Evolutionary conservation across 148 eudicot species (phyloP).

Genomic region (Oxyria digyna): DNA sequence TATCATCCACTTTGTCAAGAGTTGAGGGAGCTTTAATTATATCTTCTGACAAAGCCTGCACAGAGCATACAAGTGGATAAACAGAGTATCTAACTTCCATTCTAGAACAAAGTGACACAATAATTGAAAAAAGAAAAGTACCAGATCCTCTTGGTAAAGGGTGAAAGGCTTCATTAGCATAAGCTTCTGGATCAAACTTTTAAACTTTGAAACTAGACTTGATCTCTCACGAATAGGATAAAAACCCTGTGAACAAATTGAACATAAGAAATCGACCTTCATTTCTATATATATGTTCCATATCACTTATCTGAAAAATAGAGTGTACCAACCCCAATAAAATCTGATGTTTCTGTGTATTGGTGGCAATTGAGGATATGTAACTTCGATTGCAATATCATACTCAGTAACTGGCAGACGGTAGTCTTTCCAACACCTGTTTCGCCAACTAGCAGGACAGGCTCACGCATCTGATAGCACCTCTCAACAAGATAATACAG

Average conservation of each 20-base stretch:
- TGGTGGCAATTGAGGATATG: conserved; percentile 93
- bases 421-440: conserved; percentile 99
- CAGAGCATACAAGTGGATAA: conserved; percentile 2
- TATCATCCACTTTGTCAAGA: conserved; percentile 34
- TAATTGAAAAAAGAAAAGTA: conserved; percentile 20
- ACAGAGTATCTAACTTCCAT: conserved; percentile 1
- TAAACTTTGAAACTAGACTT: conserved; percentile 44
- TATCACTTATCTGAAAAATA: background rate
- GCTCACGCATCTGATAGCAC: conserved; percentile 79
- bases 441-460: conserved; percentile 96
- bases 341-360: conserved; percentile 95
- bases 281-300: background rate
- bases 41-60: conserved; percentile 60
- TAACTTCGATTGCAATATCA: conserved; percentile 40
- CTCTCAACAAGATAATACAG: conserved; percentile 74
- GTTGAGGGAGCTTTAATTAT: conserved; percentile 53
- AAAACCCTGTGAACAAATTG: conserved; percentile 52
- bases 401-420: conserved; percentile 78
- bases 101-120: background rate
- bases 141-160: conserved; percentile 31
- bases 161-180: conserved; percentile 39
- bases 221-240: conserved; percentile 91
- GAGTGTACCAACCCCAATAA: conserved; percentile 56
- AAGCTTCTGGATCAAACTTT: conserved; percentile 40
- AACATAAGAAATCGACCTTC: background rate